phyloP scores from a whole-genome alignment of 768 basidiomycete species.

The Suillus subluteus region DNA sequence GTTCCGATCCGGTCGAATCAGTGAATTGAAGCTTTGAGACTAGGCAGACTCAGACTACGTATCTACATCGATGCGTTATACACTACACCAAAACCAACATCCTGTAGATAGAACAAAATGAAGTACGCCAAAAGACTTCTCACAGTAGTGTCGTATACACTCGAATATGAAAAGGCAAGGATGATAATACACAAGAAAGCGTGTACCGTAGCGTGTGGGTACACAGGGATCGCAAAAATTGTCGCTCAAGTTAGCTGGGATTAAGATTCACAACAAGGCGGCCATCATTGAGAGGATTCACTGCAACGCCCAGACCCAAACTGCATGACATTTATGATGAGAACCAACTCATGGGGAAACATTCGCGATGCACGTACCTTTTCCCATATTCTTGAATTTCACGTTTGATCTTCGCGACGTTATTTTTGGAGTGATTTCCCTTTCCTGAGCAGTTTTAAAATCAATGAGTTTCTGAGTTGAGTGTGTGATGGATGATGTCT shows the following conservation, averaged over 20 bases:
- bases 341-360: neutral
- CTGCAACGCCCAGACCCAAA: conserved; percentile 59
- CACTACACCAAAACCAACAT: neutral
- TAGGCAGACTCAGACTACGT: no score
- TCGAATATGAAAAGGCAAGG: neutral
- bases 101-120: no score
- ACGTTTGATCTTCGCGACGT: conserved; percentile 81
- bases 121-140: neutral
- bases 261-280: conserved; percentile 65
- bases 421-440: conserved; percentile 78
- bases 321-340: conserved; percentile 37
- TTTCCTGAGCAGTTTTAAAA: conserved; percentile 50
- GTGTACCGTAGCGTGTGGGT: neutral
- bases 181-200: neutral
- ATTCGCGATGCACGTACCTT: conserved; percentile 48
- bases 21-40: neutral
- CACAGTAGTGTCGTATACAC: neutral
- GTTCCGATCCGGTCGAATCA: conserved; percentile 1
- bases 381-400: conserved; percentile 82
- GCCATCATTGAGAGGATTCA: conserved; percentile 79
- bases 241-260: neutral
- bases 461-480: neutral
- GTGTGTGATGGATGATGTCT: conserved; percentile 25
- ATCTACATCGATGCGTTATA: neutral
- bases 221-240: neutral